Conservation (phyloP, 495 filamentous ascomycete species). For the Penicillium angulare region DNA sequence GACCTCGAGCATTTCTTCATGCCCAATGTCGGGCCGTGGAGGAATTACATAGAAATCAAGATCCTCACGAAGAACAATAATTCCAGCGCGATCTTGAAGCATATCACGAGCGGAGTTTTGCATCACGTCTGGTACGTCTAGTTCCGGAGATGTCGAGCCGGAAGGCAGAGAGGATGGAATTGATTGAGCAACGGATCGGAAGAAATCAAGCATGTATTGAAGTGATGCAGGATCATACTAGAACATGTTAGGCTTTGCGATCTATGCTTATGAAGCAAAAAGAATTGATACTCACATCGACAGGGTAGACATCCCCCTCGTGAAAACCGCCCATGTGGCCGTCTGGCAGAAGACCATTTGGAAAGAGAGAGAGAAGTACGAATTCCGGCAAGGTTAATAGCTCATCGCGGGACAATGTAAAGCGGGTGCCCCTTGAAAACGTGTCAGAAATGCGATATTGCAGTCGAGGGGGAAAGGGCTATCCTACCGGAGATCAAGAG, state of each 20-base stretch:
- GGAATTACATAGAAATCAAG: conserved; percentile 98
- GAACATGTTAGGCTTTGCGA: conserved; percentile 57
- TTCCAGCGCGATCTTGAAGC: conserved; percentile 87
- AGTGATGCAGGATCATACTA: conserved; percentile 96
- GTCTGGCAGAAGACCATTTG: conserved; percentile 95
- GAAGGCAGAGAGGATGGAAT: conserved; percentile 73
- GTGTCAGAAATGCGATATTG: conserved; percentile 10
- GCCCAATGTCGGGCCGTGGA: conserved; percentile 78
- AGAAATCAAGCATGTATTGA: conserved; percentile 99
- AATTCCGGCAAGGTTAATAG: conserved; percentile 95
- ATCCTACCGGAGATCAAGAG: conserved; percentile 83
- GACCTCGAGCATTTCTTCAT: conserved; percentile 91
- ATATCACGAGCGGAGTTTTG: conserved; percentile 69
- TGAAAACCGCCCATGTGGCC: conserved; percentile 92
- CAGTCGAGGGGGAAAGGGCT: conserved; percentile 1
- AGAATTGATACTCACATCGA: conserved; percentile 77
- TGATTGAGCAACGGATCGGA: conserved; percentile 89
- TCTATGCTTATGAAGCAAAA: too few species aligned
- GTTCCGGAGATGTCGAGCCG: conserved; percentile 57
- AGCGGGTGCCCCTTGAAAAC: conserved; percentile 73
- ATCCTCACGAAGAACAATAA: conserved; percentile 95
- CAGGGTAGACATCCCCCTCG: conserved; percentile 91
- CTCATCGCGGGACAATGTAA: conserved; percentile 91
- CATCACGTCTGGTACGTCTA: conserved; percentile 67
- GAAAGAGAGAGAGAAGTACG: conserved; percentile 96